Evolutionary conservation across 495 filamentous ascomycete genomes (phyloP), one percentile per base, ranked within the genome.

Genomic region (Hyaloscypha finlandica): DNA sequence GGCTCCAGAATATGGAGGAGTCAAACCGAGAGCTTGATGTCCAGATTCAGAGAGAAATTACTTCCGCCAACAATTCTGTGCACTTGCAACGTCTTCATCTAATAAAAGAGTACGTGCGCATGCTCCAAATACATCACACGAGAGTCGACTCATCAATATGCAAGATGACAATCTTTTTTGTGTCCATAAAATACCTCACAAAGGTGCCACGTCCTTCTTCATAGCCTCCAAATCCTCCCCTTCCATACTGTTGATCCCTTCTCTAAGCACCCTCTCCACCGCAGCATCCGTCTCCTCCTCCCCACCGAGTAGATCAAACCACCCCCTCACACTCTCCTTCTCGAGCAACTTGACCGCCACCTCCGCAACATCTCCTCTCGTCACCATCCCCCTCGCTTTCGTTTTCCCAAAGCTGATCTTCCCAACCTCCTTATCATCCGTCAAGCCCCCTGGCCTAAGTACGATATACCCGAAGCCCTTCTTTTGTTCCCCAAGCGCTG

Each of bases 331-430:
- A 4, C 77, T 71, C 61, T 84, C 84, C 22, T 76, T 77, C 37
- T 88, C 87, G 66, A 94, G 75, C 74, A 94, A 78, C 79, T 73
- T 71, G 71, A 86, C 89, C 29, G 85, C 86, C 51, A 92, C 83
- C 65, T 83, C 81, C 16, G 92, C 92, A 22, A 94, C 90, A 76
- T 89, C 88, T 69, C 81, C 86, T 60, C 92, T 81, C 22, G 82
- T 85, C 51, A 91, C 83, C 19, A 66, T 79, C 0, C 89, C 90
- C 53, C 42, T 65, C 35, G 53, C 65, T 14, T 33, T 59, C 51
- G 68, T 75, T 2, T 83, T 89, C 4, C 92, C 92, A 53, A 96
- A 71, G 48, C 77, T 78, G 3, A 95, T 86, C 68, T 79, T 83
- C 4, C 88, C 83, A 3, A 83, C 86, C 8, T 84, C 85, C 33